Percentiles rank a stretch among this genome's conserved stretches.
These are phyloP conservation scores for Tulasnella sp. DNA, from an alignment of 768 basidiomycete genomes.

Conservation along the genomic window DNA sequence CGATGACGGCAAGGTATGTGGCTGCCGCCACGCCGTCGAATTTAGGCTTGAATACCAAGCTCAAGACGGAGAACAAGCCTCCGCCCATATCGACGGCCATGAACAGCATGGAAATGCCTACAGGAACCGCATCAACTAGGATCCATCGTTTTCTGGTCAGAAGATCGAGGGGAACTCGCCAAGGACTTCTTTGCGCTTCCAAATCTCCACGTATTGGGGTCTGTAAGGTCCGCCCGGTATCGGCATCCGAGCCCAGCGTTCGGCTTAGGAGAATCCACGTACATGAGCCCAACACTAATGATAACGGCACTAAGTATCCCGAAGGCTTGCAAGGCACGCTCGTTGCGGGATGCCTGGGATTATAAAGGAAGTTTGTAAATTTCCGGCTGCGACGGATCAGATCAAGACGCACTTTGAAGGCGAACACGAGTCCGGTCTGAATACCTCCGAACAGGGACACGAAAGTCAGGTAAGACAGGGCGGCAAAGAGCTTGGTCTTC, in stretches of 20 bases:
- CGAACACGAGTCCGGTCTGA: conserved; percentile 63
- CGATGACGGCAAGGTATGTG: conserved; percentile 65
- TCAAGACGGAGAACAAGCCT: conserved; percentile 69
- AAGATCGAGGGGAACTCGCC: conserved; percentile 26
- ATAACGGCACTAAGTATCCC: conserved; percentile 65
- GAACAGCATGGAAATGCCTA: conserved; percentile 69
- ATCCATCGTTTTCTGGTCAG: conserved; percentile 48
- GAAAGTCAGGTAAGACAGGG: conserved; percentile 40
- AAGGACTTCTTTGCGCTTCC: conserved; percentile 45
- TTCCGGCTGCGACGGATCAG: conserved; percentile 4
- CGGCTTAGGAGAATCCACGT: conserved; percentile 34
- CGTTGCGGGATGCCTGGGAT: background rate
- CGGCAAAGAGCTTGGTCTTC: conserved; percentile 43
- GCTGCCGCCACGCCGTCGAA: conserved; percentile 68
- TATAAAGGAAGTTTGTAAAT: background rate
- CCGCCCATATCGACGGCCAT: conserved; percentile 72
- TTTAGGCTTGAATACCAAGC: conserved; percentile 64
- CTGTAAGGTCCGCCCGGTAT: conserved; percentile 37
- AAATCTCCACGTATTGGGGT: conserved; percentile 80
- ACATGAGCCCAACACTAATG: conserved; percentile 57
- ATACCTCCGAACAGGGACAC: conserved; percentile 58
- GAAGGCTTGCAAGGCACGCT: conserved; percentile 50
- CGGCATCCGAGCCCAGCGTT: background rate
- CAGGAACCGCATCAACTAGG: conserved; percentile 24
- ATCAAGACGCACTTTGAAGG: conserved; percentile 53